A percentile compares a stretch with the other conserved stretches of the same genome.
Evolutionary conservation across 2,329 filamentous ascomycete genomes (phyloP).

Genomic region (Chaetothyriales sp.): DNA sequence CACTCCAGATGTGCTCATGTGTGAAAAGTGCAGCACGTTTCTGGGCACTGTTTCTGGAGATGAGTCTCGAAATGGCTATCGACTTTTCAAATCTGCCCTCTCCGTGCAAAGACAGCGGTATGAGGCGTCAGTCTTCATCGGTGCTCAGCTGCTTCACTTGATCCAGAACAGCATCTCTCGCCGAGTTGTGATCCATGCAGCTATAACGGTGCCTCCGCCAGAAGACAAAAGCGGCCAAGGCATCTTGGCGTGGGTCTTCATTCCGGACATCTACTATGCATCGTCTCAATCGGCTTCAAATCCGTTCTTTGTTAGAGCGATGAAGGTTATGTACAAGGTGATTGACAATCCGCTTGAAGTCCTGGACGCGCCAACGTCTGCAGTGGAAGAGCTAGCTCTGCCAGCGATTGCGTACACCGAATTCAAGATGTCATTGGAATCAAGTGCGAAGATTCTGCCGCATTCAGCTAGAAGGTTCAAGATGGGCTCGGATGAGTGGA

Average conservation of each 20-base stretch:
- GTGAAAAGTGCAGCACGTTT: constrained; percentile 20
- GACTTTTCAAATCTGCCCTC: constrained; percentile 38
- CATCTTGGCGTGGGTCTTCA: constrained; percentile 43
- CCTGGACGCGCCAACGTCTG: constrained; percentile 27
- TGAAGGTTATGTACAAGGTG: constrained; percentile 44
- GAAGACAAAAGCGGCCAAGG: neutral
- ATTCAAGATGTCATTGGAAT: constrained; percentile 24
- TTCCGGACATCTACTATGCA: constrained; percentile 45
- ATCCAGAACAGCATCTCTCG: constrained; percentile 43
- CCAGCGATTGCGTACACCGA: constrained; percentile 17
- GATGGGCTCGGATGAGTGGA: constrained; percentile 30
- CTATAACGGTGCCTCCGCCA: constrained; percentile 9
- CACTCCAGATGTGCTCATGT: constrained; percentile 14
- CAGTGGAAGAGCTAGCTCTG: constrained; percentile 37
- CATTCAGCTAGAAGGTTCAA: constrained; percentile 37
- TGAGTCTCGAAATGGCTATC: constrained; percentile 31
- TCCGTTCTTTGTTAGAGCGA: constrained; percentile 32
- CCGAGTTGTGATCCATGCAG: constrained; percentile 39
- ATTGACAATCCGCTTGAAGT: constrained; percentile 22
- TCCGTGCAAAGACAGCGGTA: constrained; percentile 20
- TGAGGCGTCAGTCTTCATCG: constrained; percentile 30
- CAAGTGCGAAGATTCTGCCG: constrained; percentile 36
- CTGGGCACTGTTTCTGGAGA: constrained; percentile 25
- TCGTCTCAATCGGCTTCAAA: constrained; percentile 23
- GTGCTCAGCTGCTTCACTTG: constrained; percentile 42